These are phyloP conservation scores for Pholiota molesta DNA, from an alignment of 768 basidiomycete genomes.

Conservation along the genomic window DNA sequence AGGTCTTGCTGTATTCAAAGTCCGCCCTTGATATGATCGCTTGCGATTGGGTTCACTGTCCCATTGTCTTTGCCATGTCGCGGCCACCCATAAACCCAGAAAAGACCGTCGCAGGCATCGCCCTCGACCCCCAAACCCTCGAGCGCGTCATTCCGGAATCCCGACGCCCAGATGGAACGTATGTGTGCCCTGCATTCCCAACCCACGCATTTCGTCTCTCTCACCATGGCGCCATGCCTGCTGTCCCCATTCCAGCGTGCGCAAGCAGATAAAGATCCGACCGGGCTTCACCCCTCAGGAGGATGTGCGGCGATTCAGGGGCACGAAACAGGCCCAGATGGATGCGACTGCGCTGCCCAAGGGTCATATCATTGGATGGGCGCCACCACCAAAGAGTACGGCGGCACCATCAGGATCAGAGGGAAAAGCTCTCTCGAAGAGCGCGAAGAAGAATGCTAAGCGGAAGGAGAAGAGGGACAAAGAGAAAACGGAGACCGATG, in stretches of 20 bases:
- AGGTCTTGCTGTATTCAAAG: slow-evolving; percentile 30
- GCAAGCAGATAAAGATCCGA: slow-evolving; percentile 87
- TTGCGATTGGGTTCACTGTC: slow-evolving; percentile 12
- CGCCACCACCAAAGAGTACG: slow-evolving; percentile 54
- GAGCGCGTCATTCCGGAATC: slow-evolving; percentile 90
- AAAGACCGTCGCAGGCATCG: slow-evolving; percentile 75
- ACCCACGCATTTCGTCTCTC: slow-evolving; percentile 16
- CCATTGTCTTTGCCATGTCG: slow-evolving; percentile 54
- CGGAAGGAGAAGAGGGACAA: slow-evolving; percentile 69
- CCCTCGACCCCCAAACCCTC: slow-evolving; percentile 82
- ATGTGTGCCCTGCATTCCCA: slow-evolving; percentile 33
- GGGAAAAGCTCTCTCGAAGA: slow-evolving; percentile 67
- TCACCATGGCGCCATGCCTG: slow-evolving; percentile 15
- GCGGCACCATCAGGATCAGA: slow-evolving; percentile 31
- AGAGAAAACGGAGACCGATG: slow-evolving; percentile 41
- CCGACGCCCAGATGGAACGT: slow-evolving; percentile 84
- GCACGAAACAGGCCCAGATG: slow-evolving; percentile 73
- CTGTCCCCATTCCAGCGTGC: slow-evolving; percentile 51
- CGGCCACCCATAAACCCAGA: slow-evolving; percentile 74
- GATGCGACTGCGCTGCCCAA: slow-evolving; percentile 68
- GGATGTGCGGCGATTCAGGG: slow-evolving; percentile 86
- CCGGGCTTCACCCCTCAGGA: slow-evolving; percentile 96
- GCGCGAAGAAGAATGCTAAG: slow-evolving; percentile 82
- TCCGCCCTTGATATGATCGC: slow-evolving; percentile 26
- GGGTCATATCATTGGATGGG: slow-evolving; percentile 85